Base-by-base conservation (phyloP, 2,329 filamentous ascomycete species). In the Aureobasidium subglaciale region DNA sequence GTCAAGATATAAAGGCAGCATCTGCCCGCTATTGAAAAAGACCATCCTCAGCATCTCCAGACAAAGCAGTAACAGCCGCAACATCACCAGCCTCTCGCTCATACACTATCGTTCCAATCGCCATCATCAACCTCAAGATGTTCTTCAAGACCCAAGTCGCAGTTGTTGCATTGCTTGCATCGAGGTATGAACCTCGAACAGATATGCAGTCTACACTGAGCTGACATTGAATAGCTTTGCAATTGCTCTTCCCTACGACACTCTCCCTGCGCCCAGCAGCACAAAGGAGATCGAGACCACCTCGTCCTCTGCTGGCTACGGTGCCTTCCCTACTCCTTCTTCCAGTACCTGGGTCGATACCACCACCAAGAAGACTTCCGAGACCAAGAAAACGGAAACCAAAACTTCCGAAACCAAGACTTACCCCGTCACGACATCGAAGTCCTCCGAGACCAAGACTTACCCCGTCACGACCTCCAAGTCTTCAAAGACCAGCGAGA, bases 131-230 rank as follows among this genome's bases (percentile, higher is more conserved):
- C 13, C 15, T 56, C 55, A 49, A 35, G 34, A 56, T 49, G 55
- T 34, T 56, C n/a, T 49, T 56, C 34, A 42, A 42, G 43, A 50
- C 37, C 18, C 46, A 56, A 15, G 27, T 56, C 16, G 55, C 55
- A 38, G 43, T 56, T 24, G 34, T 25, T 16, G 55, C 55, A 30
- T 35, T 56, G 24, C 43, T 56, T 8, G 43, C 55, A 18, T 49
- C 55, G 11, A 42, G 43, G 42, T 46, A 46, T 5, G 20, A 15
- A 2, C 1, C 3, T 22, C 10, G 22, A n/a, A 4, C 9, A 4
- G 16, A 9, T 6, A 7, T 11, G 16, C 18, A n/a, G 25, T 10
- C 9, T 20, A 25, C 8, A 9, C 11, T 2, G 9, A 20, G 11
- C 20, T 55, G 15, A 55, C n/a, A 27, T 3, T 10, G 8, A 8